These are phyloP conservation scores for Hippophae rhamnoides DNA, from an alignment of 306 rosid species.

Conservation along the genomic window DNA sequence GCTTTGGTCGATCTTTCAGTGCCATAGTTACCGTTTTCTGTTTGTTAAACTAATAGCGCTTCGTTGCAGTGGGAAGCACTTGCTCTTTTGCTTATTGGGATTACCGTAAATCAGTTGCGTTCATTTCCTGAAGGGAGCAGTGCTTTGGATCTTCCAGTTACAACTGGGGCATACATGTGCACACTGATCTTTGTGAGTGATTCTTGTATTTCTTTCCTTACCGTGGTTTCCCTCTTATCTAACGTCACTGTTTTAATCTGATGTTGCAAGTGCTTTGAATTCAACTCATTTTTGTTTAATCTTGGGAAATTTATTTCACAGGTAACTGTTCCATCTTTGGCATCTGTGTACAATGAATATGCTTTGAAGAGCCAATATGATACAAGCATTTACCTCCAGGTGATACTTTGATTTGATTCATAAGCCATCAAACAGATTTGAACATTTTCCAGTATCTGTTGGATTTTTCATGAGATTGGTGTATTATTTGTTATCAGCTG, in stretches of 20 bases:
- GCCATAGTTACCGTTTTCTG: constrained; percentile 1
- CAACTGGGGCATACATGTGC: constrained; percentile 74
- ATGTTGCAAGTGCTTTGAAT: too few relatives aligned
- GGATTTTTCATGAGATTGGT: too few relatives aligned
- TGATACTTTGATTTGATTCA: constrained; percentile 3
- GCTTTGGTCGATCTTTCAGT: constrained; percentile 2
- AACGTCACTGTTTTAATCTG: too few relatives aligned
- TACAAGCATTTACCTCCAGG: constrained; percentile 99
- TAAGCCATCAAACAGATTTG: too few relatives aligned
- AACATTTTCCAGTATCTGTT: too few relatives aligned
- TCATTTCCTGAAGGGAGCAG: constrained; percentile 71
- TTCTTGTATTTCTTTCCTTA: not conserved
- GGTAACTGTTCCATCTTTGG: constrained; percentile 96
- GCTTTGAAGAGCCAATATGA: constrained; percentile 99
- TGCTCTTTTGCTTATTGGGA: constrained; percentile 87
- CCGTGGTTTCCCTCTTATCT: not conserved
- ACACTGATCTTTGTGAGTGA: constrained; percentile 75
- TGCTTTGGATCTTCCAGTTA: constrained; percentile 63
- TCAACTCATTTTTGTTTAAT: not conserved
- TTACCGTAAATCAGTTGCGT: constrained; percentile 85
- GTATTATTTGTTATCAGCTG: too few relatives aligned
- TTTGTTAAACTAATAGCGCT: not conserved
- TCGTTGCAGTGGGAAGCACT: constrained; percentile 95
- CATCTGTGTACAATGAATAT: constrained; percentile 95
- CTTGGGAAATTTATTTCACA: constrained; percentile 16